Conservation (phyloP, 768 basidiomycete species). For the Leucocoprinus leucothites region DNA sequence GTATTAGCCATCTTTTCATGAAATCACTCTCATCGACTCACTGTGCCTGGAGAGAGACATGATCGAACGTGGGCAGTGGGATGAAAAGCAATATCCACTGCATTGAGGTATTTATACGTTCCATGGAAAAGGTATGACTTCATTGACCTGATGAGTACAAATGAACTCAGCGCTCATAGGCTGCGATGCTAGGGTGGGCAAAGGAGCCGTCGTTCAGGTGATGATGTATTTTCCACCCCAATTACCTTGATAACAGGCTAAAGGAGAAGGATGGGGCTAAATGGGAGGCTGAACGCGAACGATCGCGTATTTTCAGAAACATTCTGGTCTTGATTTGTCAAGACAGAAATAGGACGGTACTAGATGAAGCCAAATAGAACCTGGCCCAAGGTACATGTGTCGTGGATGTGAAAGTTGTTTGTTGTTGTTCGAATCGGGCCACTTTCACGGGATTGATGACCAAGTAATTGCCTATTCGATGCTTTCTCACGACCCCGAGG, state of each 20-base stretch:
- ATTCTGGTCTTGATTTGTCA: neutral
- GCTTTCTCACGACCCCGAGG: no score
- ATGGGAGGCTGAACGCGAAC: neutral
- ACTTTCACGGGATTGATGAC: no score
- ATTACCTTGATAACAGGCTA: neutral
- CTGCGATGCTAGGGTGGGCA: neutral
- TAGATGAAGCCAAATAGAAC: neutral
- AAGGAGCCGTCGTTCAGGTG: neutral
- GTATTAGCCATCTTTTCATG: neutral
- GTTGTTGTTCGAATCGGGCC: no score
- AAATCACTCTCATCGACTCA: slow-evolving; percentile 14
- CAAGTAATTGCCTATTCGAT: no score
- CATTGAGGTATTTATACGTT: slow-evolving; percentile 7
- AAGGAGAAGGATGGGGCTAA: neutral
- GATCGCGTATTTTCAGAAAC: neutral
- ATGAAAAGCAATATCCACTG: neutral
- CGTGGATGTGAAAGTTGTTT: no score
- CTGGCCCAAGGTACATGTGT: neutral
- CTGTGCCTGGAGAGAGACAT: slow-evolving; percentile 41
- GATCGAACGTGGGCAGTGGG: neutral
- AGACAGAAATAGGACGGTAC: neutral
- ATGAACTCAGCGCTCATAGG: neutral
- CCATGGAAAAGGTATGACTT: neutral
- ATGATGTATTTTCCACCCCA: neutral
- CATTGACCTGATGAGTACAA: neutral